These are phyloP conservation scores for Hawksworthiomyces lignivorus DNA, from an alignment of 2,329 filamentous ascomycete genomes.

Conservation along the genomic window DNA sequence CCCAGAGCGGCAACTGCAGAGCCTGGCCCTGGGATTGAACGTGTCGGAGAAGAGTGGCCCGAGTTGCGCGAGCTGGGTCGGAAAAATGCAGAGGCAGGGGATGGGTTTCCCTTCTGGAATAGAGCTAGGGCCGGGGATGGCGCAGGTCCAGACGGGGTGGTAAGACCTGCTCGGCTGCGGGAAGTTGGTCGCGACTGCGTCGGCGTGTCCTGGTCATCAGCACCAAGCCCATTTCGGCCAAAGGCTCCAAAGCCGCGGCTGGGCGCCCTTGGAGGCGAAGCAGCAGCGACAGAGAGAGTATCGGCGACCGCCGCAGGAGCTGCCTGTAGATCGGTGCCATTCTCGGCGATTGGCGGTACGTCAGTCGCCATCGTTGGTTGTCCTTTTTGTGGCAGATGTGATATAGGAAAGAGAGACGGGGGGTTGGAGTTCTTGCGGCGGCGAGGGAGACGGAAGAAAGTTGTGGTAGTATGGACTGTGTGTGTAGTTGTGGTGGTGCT, in stretches of 20 bases:
- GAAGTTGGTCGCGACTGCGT: conserved; percentile 23
- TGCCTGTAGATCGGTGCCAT: too few species aligned
- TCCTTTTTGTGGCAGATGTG: conserved; percentile 56
- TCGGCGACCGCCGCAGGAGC: neutral
- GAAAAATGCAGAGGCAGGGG: conserved; percentile 44
- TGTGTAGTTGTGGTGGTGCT: conserved; percentile 56
- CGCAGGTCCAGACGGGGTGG: conserved; percentile 21
- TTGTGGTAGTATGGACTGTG: conserved; percentile 54
- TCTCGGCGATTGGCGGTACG: too few species aligned
- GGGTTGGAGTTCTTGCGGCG: conserved; percentile 48
- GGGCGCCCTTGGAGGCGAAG: neutral
- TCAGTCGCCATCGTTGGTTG: conserved; percentile 28
- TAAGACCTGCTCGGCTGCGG: conserved; percentile 17
- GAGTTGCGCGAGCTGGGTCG: conserved; percentile 41
- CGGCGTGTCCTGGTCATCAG: conserved; percentile 20
- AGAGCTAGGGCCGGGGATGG: conserved; percentile 26
- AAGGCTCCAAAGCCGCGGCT: conserved; percentile 4
- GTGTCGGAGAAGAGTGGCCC: conserved; percentile 62
- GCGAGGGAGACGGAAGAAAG: conserved; percentile 75
- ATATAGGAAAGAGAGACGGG: conserved; percentile 73
- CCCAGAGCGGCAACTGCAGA: neutral
- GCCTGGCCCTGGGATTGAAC: conserved; percentile 3
- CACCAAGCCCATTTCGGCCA: conserved; percentile 6
- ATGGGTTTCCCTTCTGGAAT: conserved; percentile 29
- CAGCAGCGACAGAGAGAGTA: neutral